Evolutionary conservation across 768 basidiomycete genomes (phyloP).

Genomic region (Mycena maculata): DNA sequence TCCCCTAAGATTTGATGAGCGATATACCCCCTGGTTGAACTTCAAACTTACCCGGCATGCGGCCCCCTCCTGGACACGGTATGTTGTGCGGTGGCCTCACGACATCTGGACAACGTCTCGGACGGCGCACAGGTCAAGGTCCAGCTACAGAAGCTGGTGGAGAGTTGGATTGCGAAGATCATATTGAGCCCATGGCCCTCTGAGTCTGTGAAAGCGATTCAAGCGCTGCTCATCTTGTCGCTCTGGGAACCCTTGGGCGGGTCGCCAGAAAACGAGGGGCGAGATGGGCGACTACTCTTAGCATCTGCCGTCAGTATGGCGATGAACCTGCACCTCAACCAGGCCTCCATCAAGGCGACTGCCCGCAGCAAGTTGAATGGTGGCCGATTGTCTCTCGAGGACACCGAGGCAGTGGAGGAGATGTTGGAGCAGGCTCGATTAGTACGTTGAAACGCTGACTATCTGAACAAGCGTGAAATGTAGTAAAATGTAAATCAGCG

Average conservation of each 20-base stretch:
- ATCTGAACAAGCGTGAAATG: too few relatives aligned
- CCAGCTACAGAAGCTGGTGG: constrained; percentile 45
- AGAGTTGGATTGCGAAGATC: constrained; percentile 50
- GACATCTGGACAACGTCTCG: constrained; percentile 50
- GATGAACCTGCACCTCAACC: constrained; percentile 52
- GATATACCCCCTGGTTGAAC: constrained; percentile 58
- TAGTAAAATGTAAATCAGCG: too few relatives aligned
- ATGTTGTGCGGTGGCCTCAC: constrained; percentile 55
- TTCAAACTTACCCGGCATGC: constrained; percentile 45
- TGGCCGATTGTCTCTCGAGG: constrained; percentile 33
- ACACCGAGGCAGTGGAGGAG: constrained; percentile 42
- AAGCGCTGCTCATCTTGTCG: constrained; percentile 53
- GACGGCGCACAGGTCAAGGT: constrained; percentile 37
- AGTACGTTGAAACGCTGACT: too few relatives aligned
- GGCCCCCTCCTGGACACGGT: constrained; percentile 49
- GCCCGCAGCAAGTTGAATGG: neutral
- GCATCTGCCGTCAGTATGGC: constrained; percentile 58
- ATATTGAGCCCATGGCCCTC: constrained; percentile 54
- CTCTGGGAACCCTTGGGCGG: constrained; percentile 49
- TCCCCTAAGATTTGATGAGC: constrained; percentile 53
- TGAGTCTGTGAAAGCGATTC: constrained; percentile 48
- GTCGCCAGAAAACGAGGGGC: constrained; percentile 21
- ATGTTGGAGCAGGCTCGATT: constrained; percentile 52
- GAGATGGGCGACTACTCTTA: constrained; percentile 51
- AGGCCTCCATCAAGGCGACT: constrained; percentile 40